Conservation (phyloP, 768 basidiomycete genomes). For the Ramaria sp. region DNA sequence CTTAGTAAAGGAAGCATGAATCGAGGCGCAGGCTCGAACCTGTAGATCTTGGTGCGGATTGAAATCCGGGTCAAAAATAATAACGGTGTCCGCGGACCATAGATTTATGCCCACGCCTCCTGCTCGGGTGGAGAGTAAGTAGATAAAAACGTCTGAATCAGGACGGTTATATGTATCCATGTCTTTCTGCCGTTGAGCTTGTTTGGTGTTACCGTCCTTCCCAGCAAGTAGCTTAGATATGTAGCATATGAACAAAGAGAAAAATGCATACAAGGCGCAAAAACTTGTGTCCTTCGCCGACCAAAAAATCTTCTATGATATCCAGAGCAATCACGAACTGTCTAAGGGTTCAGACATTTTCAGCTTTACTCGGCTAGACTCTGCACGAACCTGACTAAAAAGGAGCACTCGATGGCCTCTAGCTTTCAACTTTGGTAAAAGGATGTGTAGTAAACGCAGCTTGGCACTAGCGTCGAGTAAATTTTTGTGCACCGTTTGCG, state of each 20-base stretch:
- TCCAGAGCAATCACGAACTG: constrained; percentile 85
- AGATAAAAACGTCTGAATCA: constrained; percentile 82
- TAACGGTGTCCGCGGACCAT: constrained; percentile 86
- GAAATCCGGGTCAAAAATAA: constrained; percentile 92
- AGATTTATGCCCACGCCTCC: constrained; percentile 91
- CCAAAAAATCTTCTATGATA: constrained; percentile 80
- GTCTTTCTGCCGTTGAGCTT: constrained; percentile 76
- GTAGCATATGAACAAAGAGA: constrained; percentile 9
- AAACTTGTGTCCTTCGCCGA: constrained; percentile 70
- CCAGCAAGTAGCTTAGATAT: not conserved
- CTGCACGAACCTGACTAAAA: constrained; percentile 70
- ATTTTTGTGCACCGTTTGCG: constrained; percentile 59
- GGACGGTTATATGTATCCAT: constrained; percentile 94
- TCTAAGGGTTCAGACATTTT: not conserved
- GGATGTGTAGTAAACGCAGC: constrained; percentile 59
- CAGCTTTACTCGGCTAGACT: not conserved
- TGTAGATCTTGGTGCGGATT: constrained; percentile 98
- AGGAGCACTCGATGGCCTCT: constrained; percentile 83
- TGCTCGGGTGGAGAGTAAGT: constrained; percentile 84
- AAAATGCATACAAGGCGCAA: constrained; percentile 52
- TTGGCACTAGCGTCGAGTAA: constrained; percentile 82
- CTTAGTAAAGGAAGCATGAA: not conserved
- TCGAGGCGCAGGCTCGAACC: constrained; percentile 28
- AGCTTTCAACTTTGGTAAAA: constrained; percentile 76
- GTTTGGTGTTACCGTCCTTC: constrained; percentile 85